Evolutionary conservation across 176 grass and related monocot genomes (phyloP).

Genomic region (Oryza nivara): DNA sequence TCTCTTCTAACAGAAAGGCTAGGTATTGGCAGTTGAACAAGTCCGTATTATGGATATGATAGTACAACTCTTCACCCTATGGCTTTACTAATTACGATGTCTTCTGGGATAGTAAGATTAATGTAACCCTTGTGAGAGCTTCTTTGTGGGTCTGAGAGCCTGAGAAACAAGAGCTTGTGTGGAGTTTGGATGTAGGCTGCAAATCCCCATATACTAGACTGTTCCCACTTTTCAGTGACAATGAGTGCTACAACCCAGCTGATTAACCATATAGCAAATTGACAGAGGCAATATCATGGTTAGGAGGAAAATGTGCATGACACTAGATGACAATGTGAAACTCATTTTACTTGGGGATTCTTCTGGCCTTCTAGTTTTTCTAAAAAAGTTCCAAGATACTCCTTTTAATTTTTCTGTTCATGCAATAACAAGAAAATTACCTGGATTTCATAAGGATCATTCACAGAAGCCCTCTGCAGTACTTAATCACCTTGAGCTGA

Average conservation of each 20-base stretch:
- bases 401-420: neutral
- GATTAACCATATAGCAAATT: neutral
- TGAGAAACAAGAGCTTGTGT: neutral
- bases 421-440: neutral
- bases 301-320: neutral
- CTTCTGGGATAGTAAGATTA: constrained; percentile 7
- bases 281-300: neutral
- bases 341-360: neutral
- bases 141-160: neutral
- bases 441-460: neutral
- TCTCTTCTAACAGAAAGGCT: neutral
- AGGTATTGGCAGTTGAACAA: neutral
- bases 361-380: neutral
- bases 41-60: neutral
- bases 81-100: neutral
- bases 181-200: neutral
- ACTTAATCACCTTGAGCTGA: neutral
- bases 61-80: neutral
- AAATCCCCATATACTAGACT: neutral
- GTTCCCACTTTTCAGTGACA: neutral
- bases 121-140: neutral
- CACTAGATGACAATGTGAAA: neutral
- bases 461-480: neutral
- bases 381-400: neutral
- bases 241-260: neutral